A percentile compares a stretch with the other conserved stretches of the same genome.
Evolutionary conservation across 345 rosid species (phyloP).

Genomic region (Citrus hindsii): DNA sequence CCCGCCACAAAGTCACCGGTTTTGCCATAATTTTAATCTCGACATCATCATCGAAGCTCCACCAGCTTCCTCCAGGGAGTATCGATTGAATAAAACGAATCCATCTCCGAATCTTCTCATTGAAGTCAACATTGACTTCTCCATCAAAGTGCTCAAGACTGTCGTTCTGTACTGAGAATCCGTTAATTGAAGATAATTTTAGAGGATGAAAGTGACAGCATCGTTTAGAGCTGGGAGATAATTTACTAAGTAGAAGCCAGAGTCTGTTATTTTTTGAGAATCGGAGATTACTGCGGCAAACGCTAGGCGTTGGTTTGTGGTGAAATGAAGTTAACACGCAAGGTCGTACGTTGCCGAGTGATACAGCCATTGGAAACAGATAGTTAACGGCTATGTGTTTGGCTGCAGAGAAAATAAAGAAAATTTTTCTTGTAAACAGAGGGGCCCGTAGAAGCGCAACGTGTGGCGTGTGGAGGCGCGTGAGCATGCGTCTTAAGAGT

Average conservation of each 20-base stretch:
- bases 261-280: constrained; percentile 10
- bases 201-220: constrained; percentile 19
- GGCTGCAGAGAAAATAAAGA: neutral
- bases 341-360: constrained; percentile 30
- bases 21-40: constrained; percentile 57
- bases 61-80: constrained; percentile 92
- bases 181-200: constrained; percentile 51
- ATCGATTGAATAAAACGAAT: constrained; percentile 48
- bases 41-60: constrained; percentile 76
- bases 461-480: constrained; percentile 7
- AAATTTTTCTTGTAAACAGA: neutral
- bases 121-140: constrained; percentile 35
- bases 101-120: constrained; percentile 46
- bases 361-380: constrained; percentile 43
- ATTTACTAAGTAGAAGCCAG: constrained; percentile 14
- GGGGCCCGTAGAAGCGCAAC: neutral
- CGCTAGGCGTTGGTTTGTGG: constrained; percentile 14
- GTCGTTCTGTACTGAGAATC: constrained; percentile 39
- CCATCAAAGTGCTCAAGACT: constrained; percentile 22
- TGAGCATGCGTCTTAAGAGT: neutral
- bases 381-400: neutral
- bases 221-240: constrained; percentile 4
- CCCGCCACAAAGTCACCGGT: constrained; percentile 85
- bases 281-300: constrained; percentile 24
- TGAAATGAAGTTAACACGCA: constrained; percentile 32